phyloP scores from a whole-genome alignment of 2,329 filamentous ascomycete species.

The Stenocarpella maydis region DNA sequence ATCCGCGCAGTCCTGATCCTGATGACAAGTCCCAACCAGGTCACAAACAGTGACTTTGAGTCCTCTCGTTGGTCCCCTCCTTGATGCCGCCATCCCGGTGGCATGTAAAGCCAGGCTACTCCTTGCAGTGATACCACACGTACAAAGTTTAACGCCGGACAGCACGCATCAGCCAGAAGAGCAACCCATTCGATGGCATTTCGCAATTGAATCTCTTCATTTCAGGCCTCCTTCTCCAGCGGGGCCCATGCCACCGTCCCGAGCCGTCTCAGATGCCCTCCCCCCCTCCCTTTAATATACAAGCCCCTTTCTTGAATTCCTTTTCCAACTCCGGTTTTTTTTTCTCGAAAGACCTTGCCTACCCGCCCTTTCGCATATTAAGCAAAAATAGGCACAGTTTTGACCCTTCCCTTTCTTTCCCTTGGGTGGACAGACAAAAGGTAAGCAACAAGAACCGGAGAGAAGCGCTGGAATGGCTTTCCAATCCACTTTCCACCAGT shows the following conservation, averaged over 20 bases:
- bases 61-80: neutral
- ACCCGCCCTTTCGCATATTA: constrained; percentile 13
- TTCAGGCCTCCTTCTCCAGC: constrained; percentile 5
- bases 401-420: neutral
- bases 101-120: neutral
- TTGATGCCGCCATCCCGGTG: too few relatives aligned
- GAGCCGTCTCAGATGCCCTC: constrained; percentile 14
- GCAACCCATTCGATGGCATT: neutral
- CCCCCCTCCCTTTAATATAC: constrained; percentile 28
- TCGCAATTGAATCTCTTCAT: constrained; percentile 29
- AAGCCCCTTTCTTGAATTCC: neutral
- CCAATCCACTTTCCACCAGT: neutral
- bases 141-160: too few relatives aligned
- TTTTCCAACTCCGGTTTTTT: constrained; percentile 31
- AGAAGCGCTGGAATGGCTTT: neutral
- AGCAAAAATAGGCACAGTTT: constrained; percentile 24
- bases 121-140: too few relatives aligned
- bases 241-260: constrained; percentile 10
- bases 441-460: neutral
- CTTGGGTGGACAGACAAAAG: neutral
- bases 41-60: too few relatives aligned
- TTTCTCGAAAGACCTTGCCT: neutral
- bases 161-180: neutral
- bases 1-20: neutral
- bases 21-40: neutral